A percentile compares a stretch with the other conserved stretches of the same genome.
phyloP scores from a whole-genome alignment of 257 asterid species.

The Solanum pimpinellifolium region DNA sequence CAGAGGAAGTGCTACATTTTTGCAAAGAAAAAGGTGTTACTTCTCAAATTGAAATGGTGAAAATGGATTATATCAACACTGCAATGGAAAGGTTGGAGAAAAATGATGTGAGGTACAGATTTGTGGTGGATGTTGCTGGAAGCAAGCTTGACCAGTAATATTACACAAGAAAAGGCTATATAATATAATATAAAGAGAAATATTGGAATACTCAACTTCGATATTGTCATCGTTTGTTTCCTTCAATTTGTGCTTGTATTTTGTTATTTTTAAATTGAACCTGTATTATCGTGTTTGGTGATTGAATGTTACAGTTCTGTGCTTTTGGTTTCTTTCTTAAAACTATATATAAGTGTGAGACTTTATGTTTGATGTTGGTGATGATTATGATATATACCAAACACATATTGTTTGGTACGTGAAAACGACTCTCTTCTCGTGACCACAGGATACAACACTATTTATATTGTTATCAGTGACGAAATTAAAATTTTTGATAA shows the following conservation, averaged over 20 bases:
- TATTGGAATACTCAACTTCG: background rate
- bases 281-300: background rate
- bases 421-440: background rate
- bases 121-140: slow-evolving; percentile 84
- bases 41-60: slow-evolving; percentile 71
- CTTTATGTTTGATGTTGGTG: background rate
- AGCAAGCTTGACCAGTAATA: slow-evolving; percentile 50
- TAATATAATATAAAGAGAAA: background rate
- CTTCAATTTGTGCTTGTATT: background rate
- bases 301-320: background rate
- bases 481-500: fast-evolving
- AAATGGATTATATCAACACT: slow-evolving; percentile 77
- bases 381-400: background rate
- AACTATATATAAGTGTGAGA: background rate
- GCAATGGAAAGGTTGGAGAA: slow-evolving; percentile 85
- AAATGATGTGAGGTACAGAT: slow-evolving; percentile 84
- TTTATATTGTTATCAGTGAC: background rate
- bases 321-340: background rate
- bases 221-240: background rate
- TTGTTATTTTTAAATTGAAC: background rate
- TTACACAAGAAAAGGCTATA: background rate
- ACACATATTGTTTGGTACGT: background rate
- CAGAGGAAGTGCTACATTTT: slow-evolving; percentile 76
- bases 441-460: background rate
- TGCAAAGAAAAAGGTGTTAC: slow-evolving; percentile 68